Evolutionary conservation across 176 grass and related monocot genomes (phyloP), one percentile per base, ranked within the genome.

Genomic region (Melocanna baccifera): DNA sequence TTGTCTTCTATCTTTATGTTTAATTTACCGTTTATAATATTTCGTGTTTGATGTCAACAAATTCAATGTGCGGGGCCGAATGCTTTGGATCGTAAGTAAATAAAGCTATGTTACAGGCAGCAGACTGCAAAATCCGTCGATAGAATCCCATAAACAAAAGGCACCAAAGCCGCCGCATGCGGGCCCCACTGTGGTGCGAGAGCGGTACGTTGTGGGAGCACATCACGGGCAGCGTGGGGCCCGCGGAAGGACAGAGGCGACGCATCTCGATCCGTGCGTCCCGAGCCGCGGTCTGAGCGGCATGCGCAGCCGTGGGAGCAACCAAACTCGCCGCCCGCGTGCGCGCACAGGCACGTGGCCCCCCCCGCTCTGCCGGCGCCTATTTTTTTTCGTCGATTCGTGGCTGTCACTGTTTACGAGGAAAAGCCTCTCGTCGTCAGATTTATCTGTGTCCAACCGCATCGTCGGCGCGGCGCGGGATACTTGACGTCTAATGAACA

Each of bases 201-300:
- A 69, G 88, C 80, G 80, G 73, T 74, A 66, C 73, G 67, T 41
- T 78, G 84, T 37, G 65, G 79, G 79, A 73, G 89, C 88, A 86
- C 88, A 84, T 90, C 88, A 83, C 88, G 88, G 88, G 88, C 64
- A 53, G 4, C 7, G 79, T 57, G 89, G 80, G 73, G 22, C 73
- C 84, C n/a, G 29, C 20, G 9, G 36, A 5, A 67, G 72, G 88
- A 73, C 78, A 40, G 34, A n/a, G 36, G 8, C 36, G 46, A 48
- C 26, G 69, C 70, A 62, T 85, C 83, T 45, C 83, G 83, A 90
- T 87, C 89, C 84, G 89, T 83, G 89, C 80, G 73, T 58, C 80
- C 88, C 67, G 50, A 73, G 67, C 67, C 69, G 80, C 79, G 67
- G 88, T 73, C 88, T 85, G 78, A 73, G 84, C 73, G 78, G 78